Conservation (phyloP, 1,284 basidiomycete genomes). For the Puccinia polysora region DNA sequence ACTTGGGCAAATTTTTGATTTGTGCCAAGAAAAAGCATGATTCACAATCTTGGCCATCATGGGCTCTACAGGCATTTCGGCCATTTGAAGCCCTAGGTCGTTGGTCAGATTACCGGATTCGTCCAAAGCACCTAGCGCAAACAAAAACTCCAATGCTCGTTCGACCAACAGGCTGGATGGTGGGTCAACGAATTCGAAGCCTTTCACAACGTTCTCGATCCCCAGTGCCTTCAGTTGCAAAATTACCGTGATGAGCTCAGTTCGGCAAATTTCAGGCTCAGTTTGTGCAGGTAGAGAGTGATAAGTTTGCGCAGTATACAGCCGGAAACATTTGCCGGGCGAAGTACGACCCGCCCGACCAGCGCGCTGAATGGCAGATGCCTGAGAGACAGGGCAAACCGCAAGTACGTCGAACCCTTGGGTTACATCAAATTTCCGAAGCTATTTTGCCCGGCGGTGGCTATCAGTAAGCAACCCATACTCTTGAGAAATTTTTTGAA, state of each 20-base stretch:
- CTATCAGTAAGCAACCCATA: neutral
- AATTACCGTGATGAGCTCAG: constrained; percentile 79
- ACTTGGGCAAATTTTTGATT: neutral
- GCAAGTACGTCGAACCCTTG: constrained; percentile 53
- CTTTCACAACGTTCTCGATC: constrained; percentile 73
- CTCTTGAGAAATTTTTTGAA: neutral
- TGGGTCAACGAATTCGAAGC: constrained; percentile 85
- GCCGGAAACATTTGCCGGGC: constrained; percentile 83
- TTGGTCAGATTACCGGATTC: constrained; percentile 56
- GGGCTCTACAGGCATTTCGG: constrained; percentile 59
- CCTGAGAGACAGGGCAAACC: constrained; percentile 52
- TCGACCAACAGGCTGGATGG: constrained; percentile 82
- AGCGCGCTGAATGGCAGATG: constrained; percentile 54
- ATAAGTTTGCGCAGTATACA: constrained; percentile 70
- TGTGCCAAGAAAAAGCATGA: constrained; percentile 24
- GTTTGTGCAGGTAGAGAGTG: constrained; percentile 64
- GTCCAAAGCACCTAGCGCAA: constrained; percentile 57
- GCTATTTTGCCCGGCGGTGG: constrained; percentile 40
- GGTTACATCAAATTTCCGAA: constrained; percentile 51
- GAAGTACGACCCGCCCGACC: constrained; percentile 58
- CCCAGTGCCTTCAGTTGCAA: constrained; percentile 90
- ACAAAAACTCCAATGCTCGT: constrained; percentile 67
- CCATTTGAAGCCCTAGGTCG: constrained; percentile 58
- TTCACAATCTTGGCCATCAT: constrained; percentile 61
- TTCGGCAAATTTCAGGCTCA: constrained; percentile 80